Evolutionary conservation across 2,329 filamentous ascomycete genomes (phyloP), one percentile per base, ranked within the genome.

Genomic region (Clonostachys chloroleuca): DNA sequence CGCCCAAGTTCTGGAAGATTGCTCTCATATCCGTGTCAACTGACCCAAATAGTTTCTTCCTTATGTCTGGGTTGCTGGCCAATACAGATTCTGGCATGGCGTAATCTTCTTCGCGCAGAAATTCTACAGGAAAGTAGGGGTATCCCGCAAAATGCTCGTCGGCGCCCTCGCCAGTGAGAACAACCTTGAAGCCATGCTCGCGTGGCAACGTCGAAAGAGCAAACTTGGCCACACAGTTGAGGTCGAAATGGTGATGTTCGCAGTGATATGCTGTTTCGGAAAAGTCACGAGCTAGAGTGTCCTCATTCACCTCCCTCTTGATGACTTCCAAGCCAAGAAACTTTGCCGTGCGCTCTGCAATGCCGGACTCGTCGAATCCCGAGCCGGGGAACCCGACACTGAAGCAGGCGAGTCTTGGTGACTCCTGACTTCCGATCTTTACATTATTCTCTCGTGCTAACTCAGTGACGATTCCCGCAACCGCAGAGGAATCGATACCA

Each of bases 111-210:
- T 80, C 77, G 12, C 68, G 65, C 3, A 82, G 63, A 45, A 68
- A 70, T 45, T 80, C 75, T 1, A 67, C 59, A 1, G 68, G 54
- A 47, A 74, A 74, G 42, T 66, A 60, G 0, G 65, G 59, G 51
- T 81, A 82, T 33, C 78, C 78, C 3, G 64, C 70, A 54, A 81
- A 81, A 44, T 73, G 66, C 60, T 81, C 78, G 50, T 81, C 78
- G 9, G 74, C 60, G 5, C 75, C 75, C 54, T 78, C 74, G 18
- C 70, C 69, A 0, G 75, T 79, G 5, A 82, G 60, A 4, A 82
- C 70, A 5, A 80, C 77, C 49, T 78, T 78, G 56, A 74, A 67
- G 8, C 75, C 76, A 10, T 67, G 59, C 37, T 73, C 61, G 12
- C 61, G 66, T 1, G 72, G 66, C 1, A 74, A 53, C 30, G 67